Evolutionary conservation across 164 flowering plant genomes (phyloP), one percentile per base, ranked within the genome.

Genomic region (Buxus sempervirens): DNA sequence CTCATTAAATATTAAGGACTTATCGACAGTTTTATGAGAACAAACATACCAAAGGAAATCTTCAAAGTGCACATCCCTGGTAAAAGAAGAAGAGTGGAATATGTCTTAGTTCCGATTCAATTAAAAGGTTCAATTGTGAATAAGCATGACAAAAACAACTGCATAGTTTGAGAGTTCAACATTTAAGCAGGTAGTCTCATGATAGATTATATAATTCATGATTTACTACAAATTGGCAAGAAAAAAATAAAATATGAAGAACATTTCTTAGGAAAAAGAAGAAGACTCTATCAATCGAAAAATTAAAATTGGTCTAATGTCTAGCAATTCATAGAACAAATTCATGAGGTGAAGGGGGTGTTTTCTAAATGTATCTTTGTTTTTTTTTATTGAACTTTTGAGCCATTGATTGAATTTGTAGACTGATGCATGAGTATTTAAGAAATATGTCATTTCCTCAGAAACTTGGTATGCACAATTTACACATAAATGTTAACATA

Each of bases 31-130:
- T 54, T 26, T 8, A 56, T 7, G 36, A n/a, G 28, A 68, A 69
- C 62, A 41, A 55, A 58, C 88, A 26, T 86, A 96, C 99, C 99
- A 93, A 24, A 96, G 95, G 73, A 96, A 96, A 79, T 92, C 97
- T 70, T 86, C 88, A 79, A 88, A 96, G 61, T 69, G 70, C 70
- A 84, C 90, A 78, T 87, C 91, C 28, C 99, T 96, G 91, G 57
- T 54, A 79, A 77, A 70, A 70, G 71, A 74, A 67, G 68, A 74
- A 61, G 15, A 55, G 1, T 32, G 28, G 12, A 3, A 10, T 62
- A 58, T 19, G 32, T 45, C 32, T 62, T 60, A 69, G 72, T 41
- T 32, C 23, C 23, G 15, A 32, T 42, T 21, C n/a, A 59, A 21
- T 53, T 26, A 64, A 60, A 55, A 55, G 60, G 57, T 38, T 53